Conservation (phyloP, 345 rosid genomes). For the Kernera saxatilis region DNA sequence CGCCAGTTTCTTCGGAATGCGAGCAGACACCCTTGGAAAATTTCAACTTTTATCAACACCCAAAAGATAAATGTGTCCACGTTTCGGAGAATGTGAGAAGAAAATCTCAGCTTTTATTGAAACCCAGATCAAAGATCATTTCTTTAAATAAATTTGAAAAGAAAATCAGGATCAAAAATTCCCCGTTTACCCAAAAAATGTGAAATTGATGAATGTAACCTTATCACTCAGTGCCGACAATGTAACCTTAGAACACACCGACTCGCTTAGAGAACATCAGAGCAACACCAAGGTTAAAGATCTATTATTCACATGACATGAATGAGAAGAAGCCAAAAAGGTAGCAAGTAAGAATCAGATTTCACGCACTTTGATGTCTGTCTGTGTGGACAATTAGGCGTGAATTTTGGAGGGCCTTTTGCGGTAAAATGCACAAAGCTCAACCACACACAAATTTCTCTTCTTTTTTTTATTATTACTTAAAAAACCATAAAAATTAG, state of each 20-base stretch:
- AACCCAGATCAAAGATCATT: neutral
- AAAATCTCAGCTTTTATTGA: neutral
- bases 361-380: neutral
- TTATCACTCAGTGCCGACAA: neutral
- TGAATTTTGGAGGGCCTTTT: neutral
- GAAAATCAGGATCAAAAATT: neutral
- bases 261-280: neutral
- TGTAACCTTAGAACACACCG: neutral
- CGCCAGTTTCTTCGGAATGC: conserved; percentile 15
- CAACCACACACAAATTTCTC: neutral
- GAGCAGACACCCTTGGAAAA: neutral
- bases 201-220: neutral
- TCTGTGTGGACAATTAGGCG: neutral
- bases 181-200: neutral
- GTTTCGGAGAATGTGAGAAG: neutral
- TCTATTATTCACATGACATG: neutral
- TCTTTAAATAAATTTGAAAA: neutral
- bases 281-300: neutral
- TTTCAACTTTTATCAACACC: neutral
- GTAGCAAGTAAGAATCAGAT: neutral
- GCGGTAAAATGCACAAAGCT: neutral
- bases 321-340: neutral
- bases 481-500: no score
- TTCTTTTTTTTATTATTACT: neutral
- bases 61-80: neutral